Evolutionary conservation across 306 rosid species (phyloP).

Genomic region (Parietaria judaica): DNA sequence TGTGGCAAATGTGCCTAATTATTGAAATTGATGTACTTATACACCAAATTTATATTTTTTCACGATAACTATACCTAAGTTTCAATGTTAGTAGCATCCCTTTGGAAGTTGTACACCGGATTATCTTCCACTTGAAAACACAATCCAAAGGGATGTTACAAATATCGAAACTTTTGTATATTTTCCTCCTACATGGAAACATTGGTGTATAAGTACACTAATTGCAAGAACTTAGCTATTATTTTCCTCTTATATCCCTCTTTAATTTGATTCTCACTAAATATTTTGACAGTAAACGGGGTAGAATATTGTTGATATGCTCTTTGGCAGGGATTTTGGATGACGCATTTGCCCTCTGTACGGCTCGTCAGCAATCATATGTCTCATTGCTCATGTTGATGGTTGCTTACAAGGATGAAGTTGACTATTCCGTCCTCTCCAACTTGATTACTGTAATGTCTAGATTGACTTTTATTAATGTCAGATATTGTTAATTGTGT

Average conservation of each 20-base stretch:
- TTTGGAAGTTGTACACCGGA: too few species aligned
- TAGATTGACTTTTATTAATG: constrained; percentile 15
- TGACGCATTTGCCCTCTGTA: constrained; percentile 73
- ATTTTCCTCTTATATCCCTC: too few species aligned
- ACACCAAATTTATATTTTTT: too few species aligned
- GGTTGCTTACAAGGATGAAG: constrained; percentile 72
- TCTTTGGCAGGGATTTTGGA: constrained; percentile 71
- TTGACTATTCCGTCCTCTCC: constrained; percentile 74
- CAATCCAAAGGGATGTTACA: too few species aligned
- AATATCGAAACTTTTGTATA: too few species aligned
- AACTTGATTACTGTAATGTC: constrained; percentile 66
- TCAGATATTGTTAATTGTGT: constrained; percentile 5
- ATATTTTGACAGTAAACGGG: constrained; percentile 9
- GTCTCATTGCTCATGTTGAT: constrained; percentile 71
- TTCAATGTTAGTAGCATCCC: too few species aligned
- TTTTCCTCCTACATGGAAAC: too few species aligned
- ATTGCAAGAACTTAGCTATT: too few species aligned
- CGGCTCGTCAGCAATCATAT: constrained; percentile 65
- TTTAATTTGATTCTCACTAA: neutral
- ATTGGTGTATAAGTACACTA: too few species aligned
- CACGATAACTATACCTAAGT: too few species aligned
- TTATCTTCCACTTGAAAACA: too few species aligned
- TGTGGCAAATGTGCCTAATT: neutral
- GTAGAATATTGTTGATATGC: constrained; percentile 16
- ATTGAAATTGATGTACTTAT: too few species aligned